Evolutionary conservation across 768 basidiomycete species (phyloP).

Genomic region (Russula vinacea): DNA sequence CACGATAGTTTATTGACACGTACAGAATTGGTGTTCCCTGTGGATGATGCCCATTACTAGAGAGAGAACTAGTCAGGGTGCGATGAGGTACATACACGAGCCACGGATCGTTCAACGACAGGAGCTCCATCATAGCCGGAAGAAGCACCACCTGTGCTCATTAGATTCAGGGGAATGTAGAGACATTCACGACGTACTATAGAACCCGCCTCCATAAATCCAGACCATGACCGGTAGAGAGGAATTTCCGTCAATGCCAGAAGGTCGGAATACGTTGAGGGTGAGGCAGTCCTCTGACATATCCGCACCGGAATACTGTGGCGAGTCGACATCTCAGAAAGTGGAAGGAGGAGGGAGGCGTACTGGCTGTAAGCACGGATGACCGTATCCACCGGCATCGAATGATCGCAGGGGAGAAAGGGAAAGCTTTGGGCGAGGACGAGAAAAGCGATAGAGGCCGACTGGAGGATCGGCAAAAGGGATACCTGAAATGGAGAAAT

Average conservation of each 20-base stretch:
- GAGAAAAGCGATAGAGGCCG: slow-evolving; percentile 34
- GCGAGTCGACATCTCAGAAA: not conserved
- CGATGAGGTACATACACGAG: slow-evolving; percentile 15
- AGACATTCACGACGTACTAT: slow-evolving; percentile 1
- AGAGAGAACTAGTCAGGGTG: not conserved
- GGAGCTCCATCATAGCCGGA: slow-evolving; percentile 6
- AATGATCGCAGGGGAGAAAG: slow-evolving; percentile 31
- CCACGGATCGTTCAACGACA: slow-evolving; percentile 20
- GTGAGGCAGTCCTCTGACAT: slow-evolving; percentile 49
- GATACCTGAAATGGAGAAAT: slow-evolving; percentile 32
- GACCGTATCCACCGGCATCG: slow-evolving; percentile 36
- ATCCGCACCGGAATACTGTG: not conserved
- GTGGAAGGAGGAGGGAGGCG: not conserved
- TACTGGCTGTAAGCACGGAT: slow-evolving; percentile 34
- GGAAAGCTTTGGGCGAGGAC: slow-evolving; percentile 31
- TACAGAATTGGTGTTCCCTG: too few species aligned
- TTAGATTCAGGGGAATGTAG: not conserved
- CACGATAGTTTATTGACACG: too few species aligned
- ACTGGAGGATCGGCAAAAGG: slow-evolving; percentile 39
- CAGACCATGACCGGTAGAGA: slow-evolving; percentile 46
- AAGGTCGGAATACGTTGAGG: slow-evolving; percentile 47
- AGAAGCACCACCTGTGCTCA: slow-evolving; percentile 13
- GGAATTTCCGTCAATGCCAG: slow-evolving; percentile 31
- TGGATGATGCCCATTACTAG: too few species aligned
- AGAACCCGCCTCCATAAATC: slow-evolving; percentile 46